Base-by-base conservation (phyloP, 306 rosid genomes). In the Delonix regia region DNA sequence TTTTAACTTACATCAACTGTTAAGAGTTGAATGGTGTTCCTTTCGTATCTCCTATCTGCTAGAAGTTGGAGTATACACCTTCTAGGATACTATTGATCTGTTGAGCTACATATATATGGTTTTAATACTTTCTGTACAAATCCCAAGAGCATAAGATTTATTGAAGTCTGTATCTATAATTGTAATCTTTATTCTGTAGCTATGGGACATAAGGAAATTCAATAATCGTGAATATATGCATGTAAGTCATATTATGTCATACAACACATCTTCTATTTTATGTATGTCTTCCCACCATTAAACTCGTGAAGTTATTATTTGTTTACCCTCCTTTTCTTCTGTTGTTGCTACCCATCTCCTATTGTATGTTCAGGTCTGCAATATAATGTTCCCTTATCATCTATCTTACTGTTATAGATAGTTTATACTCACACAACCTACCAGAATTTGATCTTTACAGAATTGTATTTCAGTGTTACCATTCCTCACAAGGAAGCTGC, bases 401-500 rank as follows among this genome's bases (percentile, higher is more conserved):
- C 81, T 12, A 18, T 42, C 75, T 73, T 44, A 57, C 2, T 75
- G 6, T 75, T 22, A 59, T 44, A 74, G 53, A 56, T 47, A 44
- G 68, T 76, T 76, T 19, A 77, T 30, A 48, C 62, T 79, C 55
- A 52, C 10, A 55, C 21, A 53, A 34, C 45, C 65, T n/a, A 19
- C 27, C 52, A 48, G 67, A 73, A 52, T 63, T 83, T 82, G 83
- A 83, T 74, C 60, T 45, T 75, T 49, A 45, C 77, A 70, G 73
- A 47, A 77, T 82, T 77, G 57, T 59, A 80, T 81, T 73, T 53
- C 93, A 95, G 99, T 65, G 82, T 87, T 65, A 86, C 93, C 48
- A 91, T 89, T 87, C 98, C 99, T 39, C 91, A 95, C 90, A 95
- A 92, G 88, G 98, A 95, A 81, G 85, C 87, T 3, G 91, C 97